Conservation (phyloP, 352 stramenopile species). For the Globisporangium nunn region DNA sequence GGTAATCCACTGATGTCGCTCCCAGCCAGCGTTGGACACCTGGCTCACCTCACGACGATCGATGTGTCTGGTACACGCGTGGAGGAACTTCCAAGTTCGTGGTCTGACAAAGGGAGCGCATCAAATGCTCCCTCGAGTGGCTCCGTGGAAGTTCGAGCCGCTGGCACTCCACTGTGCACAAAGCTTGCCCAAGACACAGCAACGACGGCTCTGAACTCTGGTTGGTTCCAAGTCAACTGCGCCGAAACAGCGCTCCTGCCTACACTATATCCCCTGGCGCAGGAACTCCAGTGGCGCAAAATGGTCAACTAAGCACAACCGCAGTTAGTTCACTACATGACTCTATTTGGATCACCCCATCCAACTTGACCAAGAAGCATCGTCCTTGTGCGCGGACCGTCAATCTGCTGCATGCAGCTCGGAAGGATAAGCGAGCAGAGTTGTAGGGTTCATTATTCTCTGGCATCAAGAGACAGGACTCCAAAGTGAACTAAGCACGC, state of each 20-base stretch:
- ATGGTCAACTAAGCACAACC: background rate
- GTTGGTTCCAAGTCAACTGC: conserved; percentile 8
- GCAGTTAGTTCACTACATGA: background rate
- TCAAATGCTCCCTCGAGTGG: background rate
- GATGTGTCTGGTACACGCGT: conserved; percentile 1
- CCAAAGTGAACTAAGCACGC: background rate
- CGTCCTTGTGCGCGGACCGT: too few relatives aligned
- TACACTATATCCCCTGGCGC: conserved; percentile 2
- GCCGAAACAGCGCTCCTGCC: background rate
- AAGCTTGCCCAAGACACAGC: conserved; percentile 1
- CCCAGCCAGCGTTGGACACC: background rate
- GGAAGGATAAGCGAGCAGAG: too few relatives aligned
- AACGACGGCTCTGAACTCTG: background rate
- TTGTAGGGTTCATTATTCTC: too few relatives aligned
- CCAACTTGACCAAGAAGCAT: too few relatives aligned
- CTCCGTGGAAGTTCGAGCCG: background rate
- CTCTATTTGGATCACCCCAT: too few relatives aligned
- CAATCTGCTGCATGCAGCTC: background rate
- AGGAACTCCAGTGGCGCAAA: conserved; percentile 2
- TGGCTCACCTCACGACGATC: conserved; percentile 4
- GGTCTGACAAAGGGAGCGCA: background rate
- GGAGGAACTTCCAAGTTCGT: conserved; percentile 2
- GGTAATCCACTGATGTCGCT: conserved; percentile 7
- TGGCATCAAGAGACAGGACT: background rate
- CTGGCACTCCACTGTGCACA: conserved; percentile 3